These are phyloP conservation scores for Auxenochlorella pyrenoidosa DNA, from an alignment of 139 green algal genomes.

Conservation along the genomic window DNA sequence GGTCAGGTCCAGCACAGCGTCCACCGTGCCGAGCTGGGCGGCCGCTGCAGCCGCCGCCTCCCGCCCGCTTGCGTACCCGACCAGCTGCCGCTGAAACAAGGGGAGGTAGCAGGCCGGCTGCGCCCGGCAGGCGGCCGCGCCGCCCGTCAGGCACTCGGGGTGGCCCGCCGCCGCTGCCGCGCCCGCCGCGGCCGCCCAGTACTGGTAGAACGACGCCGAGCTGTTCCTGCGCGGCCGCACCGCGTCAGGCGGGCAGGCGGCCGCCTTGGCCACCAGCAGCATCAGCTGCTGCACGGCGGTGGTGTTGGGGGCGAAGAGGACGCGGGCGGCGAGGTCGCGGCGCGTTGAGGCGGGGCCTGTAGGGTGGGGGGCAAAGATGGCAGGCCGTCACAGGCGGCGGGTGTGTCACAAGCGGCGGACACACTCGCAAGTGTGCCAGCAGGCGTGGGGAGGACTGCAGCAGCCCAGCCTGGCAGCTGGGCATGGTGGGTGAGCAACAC, in stretches of 20 bases:
- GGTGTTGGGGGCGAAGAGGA: constrained; percentile 67
- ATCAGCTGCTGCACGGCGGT: constrained; percentile 39
- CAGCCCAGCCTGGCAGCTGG: background rate
- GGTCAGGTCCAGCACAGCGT: constrained; percentile 62
- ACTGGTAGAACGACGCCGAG: constrained; percentile 62
- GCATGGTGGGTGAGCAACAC: background rate
- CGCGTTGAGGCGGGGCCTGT: constrained; percentile 60
- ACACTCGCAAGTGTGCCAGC: background rate
- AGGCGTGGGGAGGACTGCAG: background rate
- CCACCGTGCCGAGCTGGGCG: constrained; percentile 37
- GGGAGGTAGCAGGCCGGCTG: constrained; percentile 62
- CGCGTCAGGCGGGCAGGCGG: constrained; percentile 63
- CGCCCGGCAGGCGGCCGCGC: constrained; percentile 49
- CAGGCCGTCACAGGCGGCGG: too few species aligned
- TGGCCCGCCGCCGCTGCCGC: constrained; percentile 1
- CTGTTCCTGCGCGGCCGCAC: constrained; percentile 1
- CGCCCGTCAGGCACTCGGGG: background rate
- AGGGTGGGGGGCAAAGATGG: too few species aligned
- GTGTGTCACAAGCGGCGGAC: too few species aligned
- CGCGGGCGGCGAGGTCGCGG: constrained; percentile 19
- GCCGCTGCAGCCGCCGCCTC: constrained; percentile 34
- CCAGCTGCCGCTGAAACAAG: constrained; percentile 43
- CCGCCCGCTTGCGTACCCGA: background rate
- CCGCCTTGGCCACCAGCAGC: constrained; percentile 51
- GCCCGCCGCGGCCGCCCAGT: constrained; percentile 48